Conservation (phyloP, 306 rosid genomes). For the Lagenaria siceraria region DNA sequence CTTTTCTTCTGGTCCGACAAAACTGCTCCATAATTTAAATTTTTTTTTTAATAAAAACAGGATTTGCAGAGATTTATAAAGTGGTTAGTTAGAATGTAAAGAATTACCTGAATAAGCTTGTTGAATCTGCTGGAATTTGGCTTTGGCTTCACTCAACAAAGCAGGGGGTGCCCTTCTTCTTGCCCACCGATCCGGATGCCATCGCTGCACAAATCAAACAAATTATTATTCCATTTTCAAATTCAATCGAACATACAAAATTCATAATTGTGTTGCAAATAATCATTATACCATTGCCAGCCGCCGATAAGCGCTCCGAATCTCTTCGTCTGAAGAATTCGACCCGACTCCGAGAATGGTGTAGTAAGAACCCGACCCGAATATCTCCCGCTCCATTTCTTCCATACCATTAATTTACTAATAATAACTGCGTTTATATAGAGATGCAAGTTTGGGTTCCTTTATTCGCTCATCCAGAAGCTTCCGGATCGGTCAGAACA, state of each 20-base stretch:
- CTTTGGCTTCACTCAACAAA: constrained; percentile 44
- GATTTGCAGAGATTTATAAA: too few species aligned
- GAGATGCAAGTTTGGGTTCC: not conserved
- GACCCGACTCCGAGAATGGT: constrained; percentile 45
- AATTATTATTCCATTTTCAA: too few species aligned
- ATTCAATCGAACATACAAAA: too few species aligned
- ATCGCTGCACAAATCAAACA: constrained; percentile 23
- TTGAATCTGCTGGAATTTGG: constrained; percentile 61
- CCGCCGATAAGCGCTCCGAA: constrained; percentile 59
- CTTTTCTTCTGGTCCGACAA: constrained; percentile 52
- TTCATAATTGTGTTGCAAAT: too few species aligned
- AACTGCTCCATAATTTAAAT: constrained; percentile 22
- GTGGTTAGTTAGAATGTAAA: not conserved
- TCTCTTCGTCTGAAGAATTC: constrained; percentile 38
- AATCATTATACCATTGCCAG: constrained; percentile 21
- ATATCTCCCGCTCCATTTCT: not conserved
- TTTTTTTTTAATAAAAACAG: not conserved
- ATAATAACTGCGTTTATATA: not conserved
- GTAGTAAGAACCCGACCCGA: constrained; percentile 26
- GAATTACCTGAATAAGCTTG: constrained; percentile 63
- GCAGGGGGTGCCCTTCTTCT: constrained; percentile 23
- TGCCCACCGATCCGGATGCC: constrained; percentile 84
- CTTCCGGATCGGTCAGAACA: not conserved
- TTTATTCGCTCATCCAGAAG: not conserved
- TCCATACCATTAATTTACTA: not conserved